Conservation (phyloP, 2,329 filamentous ascomycete species). For the Alternaria sp. region DNA sequence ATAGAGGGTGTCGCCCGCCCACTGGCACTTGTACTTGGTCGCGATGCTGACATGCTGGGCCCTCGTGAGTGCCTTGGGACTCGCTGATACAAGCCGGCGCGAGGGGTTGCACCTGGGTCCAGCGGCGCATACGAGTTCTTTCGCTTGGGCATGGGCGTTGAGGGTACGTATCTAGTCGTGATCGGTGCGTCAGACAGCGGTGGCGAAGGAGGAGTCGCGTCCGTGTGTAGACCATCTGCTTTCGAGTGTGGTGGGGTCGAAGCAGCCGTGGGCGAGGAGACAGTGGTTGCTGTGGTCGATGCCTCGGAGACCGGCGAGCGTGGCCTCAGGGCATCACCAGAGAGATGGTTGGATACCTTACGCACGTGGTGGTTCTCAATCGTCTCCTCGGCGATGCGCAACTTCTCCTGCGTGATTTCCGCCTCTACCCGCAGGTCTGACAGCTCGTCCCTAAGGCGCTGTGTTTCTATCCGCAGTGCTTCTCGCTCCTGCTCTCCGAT, state of each 20-base stretch:
- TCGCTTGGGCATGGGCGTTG: constrained; percentile 49
- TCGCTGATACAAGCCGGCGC: constrained; percentile 56
- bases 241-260: constrained; percentile 80
- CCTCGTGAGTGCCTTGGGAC: constrained; percentile 60
- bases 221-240: constrained; percentile 66
- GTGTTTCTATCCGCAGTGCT: constrained; percentile 83
- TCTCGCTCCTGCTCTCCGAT: constrained; percentile 92
- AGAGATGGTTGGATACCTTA: constrained; percentile 58
- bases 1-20: constrained; percentile 55
- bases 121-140: constrained; percentile 58
- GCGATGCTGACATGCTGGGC: constrained; percentile 62
- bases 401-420: constrained; percentile 92
- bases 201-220: constrained; percentile 87
- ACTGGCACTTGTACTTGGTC: constrained; percentile 27
- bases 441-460: constrained; percentile 87
- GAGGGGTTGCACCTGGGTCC: constrained; percentile 60
- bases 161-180: constrained; percentile 52
- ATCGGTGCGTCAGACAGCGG: constrained; percentile 87
- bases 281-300: constrained; percentile 79
- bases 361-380: constrained; percentile 58
- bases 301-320: constrained; percentile 76
- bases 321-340: constrained; percentile 56
- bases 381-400: constrained; percentile 70
- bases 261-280: constrained; percentile 88
- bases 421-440: constrained; percentile 93